phyloP scores from a whole-genome alignment of 1,284 basidiomycete species.

The Ceratobasidium sp. region DNA sequence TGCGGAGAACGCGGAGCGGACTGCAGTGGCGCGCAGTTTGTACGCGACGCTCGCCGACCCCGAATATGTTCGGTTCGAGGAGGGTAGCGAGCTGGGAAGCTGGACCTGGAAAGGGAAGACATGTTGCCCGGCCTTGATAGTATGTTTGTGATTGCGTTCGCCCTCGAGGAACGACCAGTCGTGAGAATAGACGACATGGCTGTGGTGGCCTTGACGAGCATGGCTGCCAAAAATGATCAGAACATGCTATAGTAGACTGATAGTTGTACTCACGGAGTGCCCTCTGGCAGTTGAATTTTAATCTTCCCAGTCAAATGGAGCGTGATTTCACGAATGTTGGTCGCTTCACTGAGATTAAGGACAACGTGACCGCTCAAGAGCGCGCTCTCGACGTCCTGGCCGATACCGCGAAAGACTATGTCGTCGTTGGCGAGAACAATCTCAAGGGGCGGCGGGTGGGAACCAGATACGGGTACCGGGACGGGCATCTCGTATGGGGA shows the following conservation, averaged over 20 bases:
- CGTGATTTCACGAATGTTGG: conserved; percentile 86
- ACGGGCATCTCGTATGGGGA: conserved; percentile 35
- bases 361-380: conserved; percentile 79
- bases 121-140: conserved; percentile 89
- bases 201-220: conserved; percentile 59
- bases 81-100: conserved; percentile 84
- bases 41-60: conserved; percentile 73
- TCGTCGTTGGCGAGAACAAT: conserved; percentile 54
- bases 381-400: conserved; percentile 83
- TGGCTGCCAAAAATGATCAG: conserved; percentile 47
- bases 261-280: conserved; percentile 68
- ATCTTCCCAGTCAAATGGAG: conserved; percentile 87
- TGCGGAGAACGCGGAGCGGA: conserved; percentile 76
- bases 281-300: conserved; percentile 67
- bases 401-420: conserved; percentile 67
- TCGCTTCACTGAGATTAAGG: conserved; percentile 80
- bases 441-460: conserved; percentile 44
- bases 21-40: conserved; percentile 85
- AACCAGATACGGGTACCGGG: neutral
- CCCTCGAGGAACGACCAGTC: conserved; percentile 91
- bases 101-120: conserved; percentile 89
- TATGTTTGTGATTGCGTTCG: conserved; percentile 79
- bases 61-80: conserved; percentile 70
- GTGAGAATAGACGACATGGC: conserved; percentile 77
- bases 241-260: conserved; percentile 1